These are phyloP conservation scores for Rhizopogon sp. DNA, from an alignment of 768 basidiomycete species.

Conservation along the genomic window DNA sequence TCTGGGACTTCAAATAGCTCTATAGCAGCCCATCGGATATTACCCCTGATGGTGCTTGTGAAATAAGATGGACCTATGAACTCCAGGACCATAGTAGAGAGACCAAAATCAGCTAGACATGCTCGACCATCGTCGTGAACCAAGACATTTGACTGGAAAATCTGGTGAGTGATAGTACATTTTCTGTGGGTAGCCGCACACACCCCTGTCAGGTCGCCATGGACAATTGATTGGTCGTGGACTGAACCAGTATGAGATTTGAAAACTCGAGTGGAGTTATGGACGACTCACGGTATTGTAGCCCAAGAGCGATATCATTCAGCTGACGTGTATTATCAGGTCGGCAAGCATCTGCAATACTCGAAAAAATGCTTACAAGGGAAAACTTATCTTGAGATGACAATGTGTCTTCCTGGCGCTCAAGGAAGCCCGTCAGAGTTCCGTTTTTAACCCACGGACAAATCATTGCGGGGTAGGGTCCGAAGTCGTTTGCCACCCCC, in stretches of 20 bases:
- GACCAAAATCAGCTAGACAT: constrained; percentile 37
- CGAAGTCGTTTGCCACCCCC: too few relatives aligned
- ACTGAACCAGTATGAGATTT: not conserved
- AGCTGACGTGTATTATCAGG: too few relatives aligned
- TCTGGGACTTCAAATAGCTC: constrained; percentile 6
- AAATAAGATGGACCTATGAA: constrained; percentile 23
- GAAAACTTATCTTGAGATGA: too few relatives aligned
- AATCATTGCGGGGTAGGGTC: too few relatives aligned
- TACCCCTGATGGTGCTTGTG: constrained; percentile 31
- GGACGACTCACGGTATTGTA: too few relatives aligned
- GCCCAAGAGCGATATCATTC: too few relatives aligned
- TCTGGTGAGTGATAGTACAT: not conserved
- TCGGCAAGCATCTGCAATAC: too few relatives aligned
- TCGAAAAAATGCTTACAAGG: too few relatives aligned
- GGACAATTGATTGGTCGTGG: not conserved
- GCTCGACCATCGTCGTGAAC: constrained; percentile 35
- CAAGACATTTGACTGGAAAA: constrained; percentile 12
- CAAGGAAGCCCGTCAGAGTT: too few relatives aligned
- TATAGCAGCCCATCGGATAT: constrained; percentile 42
- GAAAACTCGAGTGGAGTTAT: not conserved
- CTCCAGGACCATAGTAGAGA: constrained; percentile 34
- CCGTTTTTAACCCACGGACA: too few relatives aligned
- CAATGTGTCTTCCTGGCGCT: too few relatives aligned
- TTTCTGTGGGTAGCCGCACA: not conserved
- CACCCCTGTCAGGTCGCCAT: constrained; percentile 5